Conservation (phyloP, 495 filamentous ascomycete species). For the Cercophora scortea region DNA sequence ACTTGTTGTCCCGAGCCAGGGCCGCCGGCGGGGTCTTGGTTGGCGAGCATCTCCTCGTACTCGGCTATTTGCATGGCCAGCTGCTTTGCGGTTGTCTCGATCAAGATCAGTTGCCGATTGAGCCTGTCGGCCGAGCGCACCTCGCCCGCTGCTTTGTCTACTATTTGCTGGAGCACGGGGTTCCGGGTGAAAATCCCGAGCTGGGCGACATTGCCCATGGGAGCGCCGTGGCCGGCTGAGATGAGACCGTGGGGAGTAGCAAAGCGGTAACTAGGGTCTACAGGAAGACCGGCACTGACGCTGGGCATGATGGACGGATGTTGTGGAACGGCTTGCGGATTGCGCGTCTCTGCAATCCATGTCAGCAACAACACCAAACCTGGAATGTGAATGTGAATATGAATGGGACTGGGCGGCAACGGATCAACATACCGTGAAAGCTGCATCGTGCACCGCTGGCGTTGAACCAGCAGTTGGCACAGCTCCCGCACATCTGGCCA, state of each 20-base stretch:
- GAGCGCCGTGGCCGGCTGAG: conserved; percentile 5
- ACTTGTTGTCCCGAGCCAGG: conserved; percentile 13
- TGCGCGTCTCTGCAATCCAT: conserved; percentile 17
- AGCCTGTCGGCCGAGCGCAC: conserved; percentile 33
- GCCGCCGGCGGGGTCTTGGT: conserved; percentile 9
- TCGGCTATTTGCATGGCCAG: conserved; percentile 33
- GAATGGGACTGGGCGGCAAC: neutral
- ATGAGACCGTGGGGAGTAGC: conserved; percentile 11
- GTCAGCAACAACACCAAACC: neutral
- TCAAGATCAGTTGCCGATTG: conserved; percentile 30
- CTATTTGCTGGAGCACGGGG: conserved; percentile 27
- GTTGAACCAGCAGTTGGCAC: conserved; percentile 47
- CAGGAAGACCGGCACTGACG: conserved; percentile 12
- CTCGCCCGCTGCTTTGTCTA: conserved; percentile 32
- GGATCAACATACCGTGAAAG: conserved; percentile 36
- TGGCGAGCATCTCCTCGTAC: conserved; percentile 28
- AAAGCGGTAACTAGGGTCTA: conserved; percentile 16
- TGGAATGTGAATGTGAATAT: neutral
- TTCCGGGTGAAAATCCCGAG: conserved; percentile 25
- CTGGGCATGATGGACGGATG: conserved; percentile 13
- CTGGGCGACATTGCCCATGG: conserved; percentile 8
- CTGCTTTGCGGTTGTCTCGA: conserved; percentile 34
- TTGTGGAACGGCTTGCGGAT: conserved; percentile 11
- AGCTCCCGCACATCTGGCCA: conserved; percentile 45
- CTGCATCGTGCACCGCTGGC: conserved; percentile 41